phyloP scores from a whole-genome alignment of 768 basidiomycete genomes.

The Phallus indusiatus region DNA sequence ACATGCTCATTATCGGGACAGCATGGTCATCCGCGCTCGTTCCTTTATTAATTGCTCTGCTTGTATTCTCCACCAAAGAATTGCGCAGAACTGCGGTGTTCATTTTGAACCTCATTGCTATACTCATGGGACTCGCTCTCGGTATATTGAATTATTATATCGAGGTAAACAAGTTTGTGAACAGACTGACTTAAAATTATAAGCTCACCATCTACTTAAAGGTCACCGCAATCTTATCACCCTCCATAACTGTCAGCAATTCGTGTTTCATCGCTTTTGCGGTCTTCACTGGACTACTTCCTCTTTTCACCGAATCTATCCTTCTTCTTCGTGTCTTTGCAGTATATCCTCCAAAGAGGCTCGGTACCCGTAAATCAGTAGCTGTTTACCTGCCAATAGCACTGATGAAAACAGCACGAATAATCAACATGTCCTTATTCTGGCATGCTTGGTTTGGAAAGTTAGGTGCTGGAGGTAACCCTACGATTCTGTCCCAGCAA shows the following conservation, averaged over 20 bases:
- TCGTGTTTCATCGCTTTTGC: constrained; percentile 17
- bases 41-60: constrained; percentile 24
- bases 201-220: no score
- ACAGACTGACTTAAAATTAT: neutral
- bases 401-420: constrained; percentile 20
- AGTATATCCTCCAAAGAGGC: constrained; percentile 22
- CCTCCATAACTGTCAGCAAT: constrained; percentile 15
- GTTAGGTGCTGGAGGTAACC: no score
- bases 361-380: no score
- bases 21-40: constrained; percentile 24
- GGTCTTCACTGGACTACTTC: constrained; percentile 20
- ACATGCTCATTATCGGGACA: constrained; percentile 21
- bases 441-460: constrained; percentile 7
- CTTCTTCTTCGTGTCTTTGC: constrained; percentile 28
- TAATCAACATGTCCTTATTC: constrained; percentile 15
- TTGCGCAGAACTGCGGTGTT: constrained; percentile 24
- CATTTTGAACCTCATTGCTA: constrained; percentile 23
- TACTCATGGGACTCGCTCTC: constrained; percentile 17
- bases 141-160: constrained; percentile 15
- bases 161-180: constrained; percentile 3
- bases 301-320: constrained; percentile 29
- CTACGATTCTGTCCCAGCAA: neutral
- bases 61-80: constrained; percentile 23
- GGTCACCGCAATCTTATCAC: constrained; percentile 3
- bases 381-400: constrained; percentile 9